Percentiles rank a stretch among this genome's conserved stretches.
Conservation (phyloP, 106 monocot species). For the Apostasia shenzhenica region DNA sequence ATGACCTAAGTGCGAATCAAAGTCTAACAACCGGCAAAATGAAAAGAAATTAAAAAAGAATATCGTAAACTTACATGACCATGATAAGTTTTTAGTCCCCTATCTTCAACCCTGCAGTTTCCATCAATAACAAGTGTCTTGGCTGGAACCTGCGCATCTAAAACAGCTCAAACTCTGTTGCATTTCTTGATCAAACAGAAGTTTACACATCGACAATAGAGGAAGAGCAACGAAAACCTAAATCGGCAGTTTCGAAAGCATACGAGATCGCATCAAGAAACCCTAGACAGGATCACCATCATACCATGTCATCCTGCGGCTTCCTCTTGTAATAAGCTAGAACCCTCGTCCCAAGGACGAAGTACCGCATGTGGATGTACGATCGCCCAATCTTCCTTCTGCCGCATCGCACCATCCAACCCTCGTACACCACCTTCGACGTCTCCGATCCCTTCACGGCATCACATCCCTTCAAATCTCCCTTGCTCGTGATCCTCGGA, state of each 20-base stretch:
- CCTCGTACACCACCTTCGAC: conserved; percentile 63
- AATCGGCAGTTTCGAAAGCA: neutral
- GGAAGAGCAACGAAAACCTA: neutral
- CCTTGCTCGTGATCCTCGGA: neutral
- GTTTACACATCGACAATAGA: neutral
- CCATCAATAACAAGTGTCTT: conserved; percentile 87
- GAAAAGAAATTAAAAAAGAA: neutral
- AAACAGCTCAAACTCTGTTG: neutral
- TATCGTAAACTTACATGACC: conserved; percentile 45
- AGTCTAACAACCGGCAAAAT: no score
- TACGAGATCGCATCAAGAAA: neutral
- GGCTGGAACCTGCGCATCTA: conserved; percentile 45
- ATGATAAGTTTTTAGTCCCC: conserved; percentile 85
- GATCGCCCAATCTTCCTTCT: conserved; percentile 75
- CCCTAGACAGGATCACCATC: neutral
- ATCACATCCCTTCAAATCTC: neutral
- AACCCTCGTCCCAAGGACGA: conserved; percentile 60
- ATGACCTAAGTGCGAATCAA: no score
- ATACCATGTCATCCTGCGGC: conserved; percentile 72
- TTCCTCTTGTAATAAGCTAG: conserved; percentile 88
- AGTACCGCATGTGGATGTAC: conserved; percentile 84
- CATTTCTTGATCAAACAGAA: neutral
- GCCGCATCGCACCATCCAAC: conserved; percentile 86
- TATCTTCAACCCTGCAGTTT: conserved; percentile 90
- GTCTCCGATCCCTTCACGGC: conserved; percentile 9